Conservation (phyloP, 2,329 filamentous ascomycete genomes). For the Colletotrichum graminicola region DNA sequence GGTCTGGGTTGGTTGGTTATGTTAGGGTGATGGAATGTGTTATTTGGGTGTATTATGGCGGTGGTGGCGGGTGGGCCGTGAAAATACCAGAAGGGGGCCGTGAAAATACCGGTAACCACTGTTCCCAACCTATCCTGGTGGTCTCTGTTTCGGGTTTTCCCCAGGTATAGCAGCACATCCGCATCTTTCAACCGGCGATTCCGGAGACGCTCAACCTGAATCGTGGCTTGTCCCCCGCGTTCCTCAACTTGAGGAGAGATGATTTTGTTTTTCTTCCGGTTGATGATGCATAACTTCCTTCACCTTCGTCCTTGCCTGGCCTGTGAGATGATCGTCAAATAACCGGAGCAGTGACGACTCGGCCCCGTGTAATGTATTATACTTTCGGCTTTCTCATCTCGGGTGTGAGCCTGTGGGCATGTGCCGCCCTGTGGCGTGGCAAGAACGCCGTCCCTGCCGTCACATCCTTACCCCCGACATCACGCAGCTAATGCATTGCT, state of each 20-base stretch:
- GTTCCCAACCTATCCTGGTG: constrained; percentile 12
- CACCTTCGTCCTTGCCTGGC: neutral
- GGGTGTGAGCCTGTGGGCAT: constrained; percentile 6
- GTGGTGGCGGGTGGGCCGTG: too few species aligned
- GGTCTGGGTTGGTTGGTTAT: too few species aligned
- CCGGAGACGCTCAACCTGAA: neutral
- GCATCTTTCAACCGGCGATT: neutral
- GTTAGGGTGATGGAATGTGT: too few species aligned
- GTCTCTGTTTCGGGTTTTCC: constrained; percentile 27
- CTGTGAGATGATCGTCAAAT: neutral
- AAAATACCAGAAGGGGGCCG: too few species aligned
- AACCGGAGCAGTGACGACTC: neutral
- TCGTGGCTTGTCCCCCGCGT: neutral
- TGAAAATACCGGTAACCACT: too few species aligned
- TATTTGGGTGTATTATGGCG: too few species aligned
- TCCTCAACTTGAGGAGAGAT: neutral
- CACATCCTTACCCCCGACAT: neutral
- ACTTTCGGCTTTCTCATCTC: constrained; percentile 28
- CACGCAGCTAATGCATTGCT: neutral
- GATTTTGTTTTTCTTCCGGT: neutral
- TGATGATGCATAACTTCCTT: neutral
- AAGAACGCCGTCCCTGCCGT: neutral
- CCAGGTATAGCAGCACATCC: neutral
- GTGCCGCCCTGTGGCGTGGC: neutral
- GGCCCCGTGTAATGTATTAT: constrained; percentile 14